phyloP scores from a whole-genome alignment of 768 basidiomycete genomes.

The Termitomyces sp. region DNA sequence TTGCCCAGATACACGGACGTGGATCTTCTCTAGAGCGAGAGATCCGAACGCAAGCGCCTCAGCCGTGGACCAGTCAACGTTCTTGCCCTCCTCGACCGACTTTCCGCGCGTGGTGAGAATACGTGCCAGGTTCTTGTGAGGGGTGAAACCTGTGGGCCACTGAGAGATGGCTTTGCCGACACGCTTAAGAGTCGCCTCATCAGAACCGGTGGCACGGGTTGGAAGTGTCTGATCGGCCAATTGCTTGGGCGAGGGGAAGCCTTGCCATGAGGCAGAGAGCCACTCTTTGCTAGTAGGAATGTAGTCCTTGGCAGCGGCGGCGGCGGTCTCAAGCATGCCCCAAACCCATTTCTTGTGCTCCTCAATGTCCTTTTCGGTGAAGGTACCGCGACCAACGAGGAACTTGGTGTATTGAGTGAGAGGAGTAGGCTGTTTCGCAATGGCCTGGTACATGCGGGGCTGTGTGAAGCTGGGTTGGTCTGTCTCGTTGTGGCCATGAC shows the following conservation, averaged over 20 bases:
- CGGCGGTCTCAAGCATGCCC: conserved; percentile 97
- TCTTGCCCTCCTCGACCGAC: conserved; percentile 82
- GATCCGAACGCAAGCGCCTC: conserved; percentile 96
- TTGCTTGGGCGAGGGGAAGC: conserved; percentile 96
- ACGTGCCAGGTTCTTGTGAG: conserved; percentile 91
- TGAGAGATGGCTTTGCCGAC: conserved; percentile 85
- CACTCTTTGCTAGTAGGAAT: conserved; percentile 93
- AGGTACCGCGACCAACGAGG: conserved; percentile 85
- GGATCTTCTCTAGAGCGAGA: conserved; percentile 87
- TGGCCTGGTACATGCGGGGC: conserved; percentile 97
- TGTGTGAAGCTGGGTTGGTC: conserved; percentile 99
- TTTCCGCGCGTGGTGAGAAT: conserved; percentile 86
- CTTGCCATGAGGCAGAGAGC: conserved; percentile 97
- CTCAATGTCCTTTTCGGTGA: conserved; percentile 93
- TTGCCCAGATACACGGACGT: conserved; percentile 94
- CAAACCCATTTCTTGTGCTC: conserved; percentile 99
- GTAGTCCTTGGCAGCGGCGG: conserved; percentile 93
- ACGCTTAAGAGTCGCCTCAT: conserved; percentile 68
- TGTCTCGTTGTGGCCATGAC: conserved; percentile 99
- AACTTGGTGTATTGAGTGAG: conserved; percentile 90
- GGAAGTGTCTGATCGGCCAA: conserved; percentile 90
- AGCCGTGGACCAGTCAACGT: conserved; percentile 98
- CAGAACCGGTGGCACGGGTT: conserved; percentile 80
- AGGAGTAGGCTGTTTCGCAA: conserved; percentile 89
- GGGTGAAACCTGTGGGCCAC: conserved; percentile 79